Base-by-base conservation (phyloP, 2,329 filamentous ascomycete genomes). In the Trichoderma brevicompactum region DNA sequence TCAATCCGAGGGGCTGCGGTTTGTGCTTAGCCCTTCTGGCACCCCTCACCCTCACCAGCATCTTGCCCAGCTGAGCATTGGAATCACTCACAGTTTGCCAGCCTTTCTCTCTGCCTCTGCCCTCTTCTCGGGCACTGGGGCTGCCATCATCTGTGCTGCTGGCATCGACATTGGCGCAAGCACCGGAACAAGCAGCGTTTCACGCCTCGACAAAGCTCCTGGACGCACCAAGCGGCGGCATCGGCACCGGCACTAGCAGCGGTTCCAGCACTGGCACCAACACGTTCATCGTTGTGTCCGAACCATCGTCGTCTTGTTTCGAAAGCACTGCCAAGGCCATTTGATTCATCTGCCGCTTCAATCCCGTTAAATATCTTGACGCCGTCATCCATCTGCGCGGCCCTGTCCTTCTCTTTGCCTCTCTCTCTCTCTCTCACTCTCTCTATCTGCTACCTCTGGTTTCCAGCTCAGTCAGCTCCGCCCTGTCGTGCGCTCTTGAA, bases 1-100 rank as follows among this genome's bases (percentile, higher is more conserved):
- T 55, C 59, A 64, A 63, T 58, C 44, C 65, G 50, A 66, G 54
- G 52, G 59, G 58, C 64, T 60, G 32, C 50, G 23, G 23, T 28
- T 38, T 28, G 54, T 46, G 43, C 54, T 46, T 65, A 60, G 54
- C 54, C 38, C 55, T 59, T 36, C 49, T 52, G 58, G 44, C 61
- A 61, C 64, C 64, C 64, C 64, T 65, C 64, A 61, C 52, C 61
- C 49, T 15, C 46, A 28, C 15, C 23, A 41, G 19, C 52, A 34
- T 53, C 23, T 28, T 43, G 15, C 15, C 34, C 49, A 23, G 28
- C 36, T 48, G 4, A 19, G 36, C 23, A 6, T 43, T 43, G 40
- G 46, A 17, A 15, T 54, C 50, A 40, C 19, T 19, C 34, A n/a
- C 13, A 40, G 9, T 34, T 17, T 19, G 50, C 13, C 17, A n/a